Evolutionary conservation across 2,329 filamentous ascomycete species (phyloP).

Genomic region (Cladosporium austrohemisphaericum): DNA sequence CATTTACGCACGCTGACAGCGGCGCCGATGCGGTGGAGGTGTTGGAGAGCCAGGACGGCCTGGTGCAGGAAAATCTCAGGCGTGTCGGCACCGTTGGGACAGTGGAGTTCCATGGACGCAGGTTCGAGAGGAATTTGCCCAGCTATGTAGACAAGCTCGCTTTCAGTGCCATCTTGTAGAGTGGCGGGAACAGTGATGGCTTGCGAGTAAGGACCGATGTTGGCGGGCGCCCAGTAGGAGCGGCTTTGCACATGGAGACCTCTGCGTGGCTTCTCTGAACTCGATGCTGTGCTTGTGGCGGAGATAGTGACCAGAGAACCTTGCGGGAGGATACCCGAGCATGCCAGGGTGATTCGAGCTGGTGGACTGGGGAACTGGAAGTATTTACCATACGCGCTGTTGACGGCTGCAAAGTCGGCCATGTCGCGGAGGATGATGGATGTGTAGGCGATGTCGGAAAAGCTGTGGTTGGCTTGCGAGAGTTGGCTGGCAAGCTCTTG

Average conservation of each 20-base stretch:
- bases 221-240: slow-evolving; percentile 96
- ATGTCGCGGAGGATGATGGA: slow-evolving; percentile 73
- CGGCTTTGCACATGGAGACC: slow-evolving; percentile 85
- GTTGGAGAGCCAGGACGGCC: slow-evolving; percentile 73
- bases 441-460: slow-evolving; percentile 38
- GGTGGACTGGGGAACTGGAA: slow-evolving; percentile 80
- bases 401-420: slow-evolving; percentile 72
- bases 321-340: slow-evolving; percentile 62
- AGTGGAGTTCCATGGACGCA: slow-evolving; percentile 64
- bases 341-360: slow-evolving; percentile 76
- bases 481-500: slow-evolving; percentile 32
- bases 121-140: slow-evolving; percentile 90
- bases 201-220: slow-evolving; percentile 96
- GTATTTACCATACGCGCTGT: slow-evolving; percentile 68
- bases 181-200: slow-evolving; percentile 57
- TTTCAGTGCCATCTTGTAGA: slow-evolving; percentile 19
- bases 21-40: slow-evolving; percentile 77
- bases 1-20: slow-evolving; percentile 71
- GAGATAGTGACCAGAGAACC: slow-evolving; percentile 60
- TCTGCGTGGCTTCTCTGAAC: slow-evolving; percentile 26
- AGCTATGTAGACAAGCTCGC: slow-evolving; percentile 61
- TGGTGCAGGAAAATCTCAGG: slow-evolving; percentile 44
- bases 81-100: not conserved
- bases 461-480: slow-evolving; percentile 24
- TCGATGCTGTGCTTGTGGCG: slow-evolving; percentile 40